Conservation (phyloP, 1,284 basidiomycete genomes). For the Afroboletus lepidellus region DNA sequence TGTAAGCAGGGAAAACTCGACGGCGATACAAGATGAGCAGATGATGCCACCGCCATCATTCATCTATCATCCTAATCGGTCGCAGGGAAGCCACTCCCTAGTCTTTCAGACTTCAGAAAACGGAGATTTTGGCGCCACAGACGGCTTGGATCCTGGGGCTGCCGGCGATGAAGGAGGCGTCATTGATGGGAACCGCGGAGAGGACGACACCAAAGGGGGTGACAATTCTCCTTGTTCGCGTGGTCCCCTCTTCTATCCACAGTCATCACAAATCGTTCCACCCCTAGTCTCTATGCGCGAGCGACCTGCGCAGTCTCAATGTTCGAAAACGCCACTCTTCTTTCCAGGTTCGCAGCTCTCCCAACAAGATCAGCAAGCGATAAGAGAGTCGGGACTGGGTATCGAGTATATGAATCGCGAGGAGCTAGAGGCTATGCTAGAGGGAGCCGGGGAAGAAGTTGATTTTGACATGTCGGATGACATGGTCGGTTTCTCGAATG, state of each 20-base stretch:
- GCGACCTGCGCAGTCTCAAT: conserved; percentile 10
- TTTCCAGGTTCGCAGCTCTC: conserved; percentile 63
- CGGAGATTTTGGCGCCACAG: conserved; percentile 17
- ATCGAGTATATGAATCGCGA: conserved; percentile 63
- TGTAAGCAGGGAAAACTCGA: conserved; percentile 17
- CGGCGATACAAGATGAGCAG: conserved; percentile 14
- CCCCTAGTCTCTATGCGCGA: conserved; percentile 44
- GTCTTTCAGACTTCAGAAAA: conserved; percentile 19
- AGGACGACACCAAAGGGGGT: not conserved
- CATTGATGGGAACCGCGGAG: not conserved
- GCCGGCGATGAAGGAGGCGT: conserved; percentile 1
- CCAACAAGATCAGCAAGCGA: conserved; percentile 45
- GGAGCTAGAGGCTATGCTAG: conserved; percentile 61
- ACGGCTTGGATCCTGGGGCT: conserved; percentile 3
- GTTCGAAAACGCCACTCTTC: conserved; percentile 55
- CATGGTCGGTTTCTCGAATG: not conserved
- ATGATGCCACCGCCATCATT: conserved; percentile 34
- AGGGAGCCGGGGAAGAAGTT: conserved; percentile 66
- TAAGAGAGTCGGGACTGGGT: conserved; percentile 59
- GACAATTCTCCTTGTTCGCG: conserved; percentile 1
- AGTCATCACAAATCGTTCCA: conserved; percentile 23
- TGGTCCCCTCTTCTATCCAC: conserved; percentile 30
- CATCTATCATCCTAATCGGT: conserved; percentile 13
- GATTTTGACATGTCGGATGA: conserved; percentile 37
- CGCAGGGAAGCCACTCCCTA: conserved; percentile 6